Conservation (phyloP, 1,284 basidiomycete species). For the Coniferiporia weirii region DNA sequence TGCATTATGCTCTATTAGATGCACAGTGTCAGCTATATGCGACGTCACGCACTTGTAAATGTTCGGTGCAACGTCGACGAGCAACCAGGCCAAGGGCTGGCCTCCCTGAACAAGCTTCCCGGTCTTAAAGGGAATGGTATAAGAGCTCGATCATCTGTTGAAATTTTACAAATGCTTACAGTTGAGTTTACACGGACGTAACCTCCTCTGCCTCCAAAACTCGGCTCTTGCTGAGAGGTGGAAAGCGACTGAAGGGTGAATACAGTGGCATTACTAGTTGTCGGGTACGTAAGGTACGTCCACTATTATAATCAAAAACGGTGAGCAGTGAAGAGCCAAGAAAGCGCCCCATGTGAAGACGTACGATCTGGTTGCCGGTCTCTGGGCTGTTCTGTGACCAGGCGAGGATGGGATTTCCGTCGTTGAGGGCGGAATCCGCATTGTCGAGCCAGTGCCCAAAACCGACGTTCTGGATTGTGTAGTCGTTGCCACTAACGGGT, state of each 20-base stretch:
- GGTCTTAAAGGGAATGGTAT: not conserved
- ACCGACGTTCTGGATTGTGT: conserved; percentile 5
- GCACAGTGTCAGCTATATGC: not conserved
- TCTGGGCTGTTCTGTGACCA: not conserved
- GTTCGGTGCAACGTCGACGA: conserved; percentile 3
- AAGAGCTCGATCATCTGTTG: not conserved
- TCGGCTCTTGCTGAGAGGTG: not conserved
- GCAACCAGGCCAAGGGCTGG: conserved; percentile 5
- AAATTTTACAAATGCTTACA: not conserved
- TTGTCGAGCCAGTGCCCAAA: conserved; percentile 15
- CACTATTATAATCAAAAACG: not conserved
- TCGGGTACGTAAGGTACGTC: conserved; percentile 13
- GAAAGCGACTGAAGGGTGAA: conserved; percentile 12
- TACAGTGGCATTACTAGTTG: conserved; percentile 2
- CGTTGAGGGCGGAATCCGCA: not conserved
- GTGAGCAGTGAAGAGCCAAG: not conserved
- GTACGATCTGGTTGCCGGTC: conserved; percentile 4
- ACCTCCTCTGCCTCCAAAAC: conserved; percentile 5
- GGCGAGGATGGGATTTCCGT: conserved; percentile 13
- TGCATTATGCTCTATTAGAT: not conserved
- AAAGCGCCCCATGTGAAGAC: not conserved
- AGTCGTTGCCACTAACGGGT: conserved; percentile 11
- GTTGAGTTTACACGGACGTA: conserved; percentile 9
- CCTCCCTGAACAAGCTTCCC: conserved; percentile 10
- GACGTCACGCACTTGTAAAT: conserved; percentile 5